Evolutionary conservation across 768 basidiomycete genomes (phyloP), one percentile per base, ranked within the genome.

Genomic region (Thelephora ganbajun): DNA sequence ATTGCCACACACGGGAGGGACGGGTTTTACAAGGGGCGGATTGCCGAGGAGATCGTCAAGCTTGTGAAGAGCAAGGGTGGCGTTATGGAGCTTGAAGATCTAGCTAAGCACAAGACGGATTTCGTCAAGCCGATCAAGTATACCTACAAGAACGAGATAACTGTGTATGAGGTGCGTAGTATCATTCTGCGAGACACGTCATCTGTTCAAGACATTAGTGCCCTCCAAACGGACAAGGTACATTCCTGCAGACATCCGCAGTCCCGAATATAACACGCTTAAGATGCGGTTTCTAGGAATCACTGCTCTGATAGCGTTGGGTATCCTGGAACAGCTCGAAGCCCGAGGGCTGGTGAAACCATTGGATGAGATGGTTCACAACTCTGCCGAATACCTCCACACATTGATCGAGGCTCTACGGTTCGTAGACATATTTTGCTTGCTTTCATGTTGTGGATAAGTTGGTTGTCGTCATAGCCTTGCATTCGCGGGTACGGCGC

Each of bases 221-320:
- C 56, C 94, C 93, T 6, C 94, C 94, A 0, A 98, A 96, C 60
- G 92, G 94, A 7, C 93, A 97, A 75, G 94, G 93, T 58, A 39
- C 7, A 13, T 20, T 19, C 23, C 11, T 4, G 12, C 9, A 42
- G 18, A 14, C 41, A 18, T 3, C 26, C 43, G 22, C 12, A 13
- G 12, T 37, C 13, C 5, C 33, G 19, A 20, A n/a, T 14, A 34
- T 14, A 19, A 18, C 35, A 16, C n/a, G n/a, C n/a, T n/a, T n/a
- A n/a, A n/a, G n/a, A n/a, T n/a, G n/a, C n/a, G n/a, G n/a, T n/a
- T n/a, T 18, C 42, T 47, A 82, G 80, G 82, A n/a, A 76, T 99
- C 36, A 94, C 93, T 4, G 89, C 96, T 0, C 72, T 98, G 6
- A 67, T 99, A 26, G 90, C 93, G 11, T 74, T 98, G 18, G 96